Evolutionary conservation across 805 yeast species (phyloP), one percentile per base, ranked within the genome.

Genomic region (Cyberlindnera americana): DNA sequence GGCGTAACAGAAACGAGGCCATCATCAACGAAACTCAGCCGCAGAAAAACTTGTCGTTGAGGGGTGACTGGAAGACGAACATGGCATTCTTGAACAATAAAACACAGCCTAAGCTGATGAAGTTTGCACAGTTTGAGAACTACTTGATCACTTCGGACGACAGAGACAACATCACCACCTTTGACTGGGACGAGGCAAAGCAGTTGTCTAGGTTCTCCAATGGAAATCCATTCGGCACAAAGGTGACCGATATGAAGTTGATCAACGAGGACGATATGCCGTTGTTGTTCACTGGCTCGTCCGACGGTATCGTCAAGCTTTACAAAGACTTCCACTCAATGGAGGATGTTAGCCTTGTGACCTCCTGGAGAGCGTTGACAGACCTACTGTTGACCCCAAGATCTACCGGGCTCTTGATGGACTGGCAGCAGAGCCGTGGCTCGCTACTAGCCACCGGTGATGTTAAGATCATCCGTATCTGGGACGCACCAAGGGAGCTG

Each of bases 351-450:
- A 82, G 83, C 50, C 62, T 87, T 37, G 78, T 89, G 3, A 75
- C 95, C 0, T 77, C 96, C 1, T 93, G 98, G 97, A 75, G 96
- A 59, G 96, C 95, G 0, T 69, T 93, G 42, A 83, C 95, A 0
- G 96, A 90, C 59, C 70, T 91, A 55, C 64, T 88, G 14, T 69
- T 88, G 19, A 82, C 95, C 0, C 85, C 91, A 19, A 73, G 86
- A 53, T 81, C 89, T 19, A 78, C 87, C 13, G 96, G 96, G 4
- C 66, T 91, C 37, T 73, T 88, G 15, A 78, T 90, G 10, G 98
- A 93, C 50, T 93, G 99, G 99, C 98, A 91, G 60, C 99, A 93
- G 57, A 83, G 93, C 32, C 69, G 96, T 44, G 99, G 99, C 0
- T 78, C 95, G 1, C 66, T 93, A 27, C 66, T 91, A 38, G 96